Evolutionary conservation across 306 rosid genomes (phyloP).

Genomic region (Pachyrhizus erosus): DNA sequence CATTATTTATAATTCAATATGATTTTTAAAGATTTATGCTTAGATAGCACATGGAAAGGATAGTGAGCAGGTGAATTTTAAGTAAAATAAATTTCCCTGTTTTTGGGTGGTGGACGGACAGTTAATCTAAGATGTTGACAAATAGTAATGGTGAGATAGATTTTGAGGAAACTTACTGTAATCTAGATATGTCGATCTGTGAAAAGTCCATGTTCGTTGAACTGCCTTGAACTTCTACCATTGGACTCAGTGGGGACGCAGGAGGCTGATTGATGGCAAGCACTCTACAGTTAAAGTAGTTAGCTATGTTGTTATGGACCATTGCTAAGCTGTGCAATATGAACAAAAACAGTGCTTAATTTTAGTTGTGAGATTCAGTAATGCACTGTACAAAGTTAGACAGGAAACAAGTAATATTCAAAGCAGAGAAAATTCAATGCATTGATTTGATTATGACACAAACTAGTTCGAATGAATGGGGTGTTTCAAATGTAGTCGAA

Average conservation of each 20-base stretch:
- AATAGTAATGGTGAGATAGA: not conserved
- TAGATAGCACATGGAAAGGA: not conserved
- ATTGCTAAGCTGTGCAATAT: slow-evolving; percentile 66
- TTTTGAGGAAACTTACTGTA: slow-evolving; percentile 53
- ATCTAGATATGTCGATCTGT: slow-evolving; percentile 57
- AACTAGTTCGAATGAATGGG: slow-evolving; percentile 16
- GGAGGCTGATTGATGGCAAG: slow-evolving; percentile 69
- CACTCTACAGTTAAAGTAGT: slow-evolving; percentile 74
- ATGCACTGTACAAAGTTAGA: not conserved
- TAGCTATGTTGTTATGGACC: slow-evolving; percentile 55
- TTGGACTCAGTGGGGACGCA: slow-evolving; percentile 29
- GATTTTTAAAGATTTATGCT: not conserved
- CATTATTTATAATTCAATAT: not conserved
- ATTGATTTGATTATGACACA: slow-evolving; percentile 31
- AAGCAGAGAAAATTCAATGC: not conserved
- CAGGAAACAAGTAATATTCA: not conserved
- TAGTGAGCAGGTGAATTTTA: not conserved
- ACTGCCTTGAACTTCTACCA: slow-evolving; percentile 42
- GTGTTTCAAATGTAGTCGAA: slow-evolving; percentile 24
- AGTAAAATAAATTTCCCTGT: not conserved
- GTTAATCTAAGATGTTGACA: not conserved
- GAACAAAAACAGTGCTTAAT: slow-evolving; percentile 37
- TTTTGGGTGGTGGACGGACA: not conserved
- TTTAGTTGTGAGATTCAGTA: slow-evolving; percentile 32
- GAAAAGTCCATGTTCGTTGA: slow-evolving; percentile 76